Base-by-base conservation (phyloP, 2,329 filamentous ascomycete genomes). In the Sodiomyces alkalinus region DNA sequence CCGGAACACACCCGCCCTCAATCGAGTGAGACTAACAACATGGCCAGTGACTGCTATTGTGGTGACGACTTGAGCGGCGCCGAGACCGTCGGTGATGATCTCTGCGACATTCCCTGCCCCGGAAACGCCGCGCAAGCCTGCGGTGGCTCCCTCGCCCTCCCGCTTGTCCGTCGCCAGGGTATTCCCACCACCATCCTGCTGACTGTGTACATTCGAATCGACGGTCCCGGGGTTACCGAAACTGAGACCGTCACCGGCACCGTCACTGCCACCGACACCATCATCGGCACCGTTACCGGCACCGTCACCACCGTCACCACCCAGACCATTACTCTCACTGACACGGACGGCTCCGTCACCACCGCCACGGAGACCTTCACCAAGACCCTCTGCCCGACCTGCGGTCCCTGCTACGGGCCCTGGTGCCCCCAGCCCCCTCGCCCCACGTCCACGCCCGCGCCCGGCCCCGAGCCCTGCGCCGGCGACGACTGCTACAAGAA, bases 31-130 rank as follows among this genome's bases (percentile, higher is more conserved):
- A n/a, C n/a, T n/a, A n/a, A n/a, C n/a, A 21, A 17, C 20, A 22
- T 17, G 16, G 27, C 20, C 27, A 22, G 27, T 8, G 44, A 44
- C 14, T 66, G 62, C 39, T 62, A 59, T 44, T 67, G 62, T 32
- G 58, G 59, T 19, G 44, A 53, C 9, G 33, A 29, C 2, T 45
- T 65, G 12, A 55, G 17, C 27, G 10, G 17, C 12, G 42, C 44
- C 4, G 47, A 51, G 24, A 56, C 59, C n/a, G 28, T 33, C 2
- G 42, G 41, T 23, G 44, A 46, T 26, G 37, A 35, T 11, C 34
- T 38, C 19, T 64, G 62, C 36, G 38, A 55, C 29, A 37, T 39
- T 3, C 41, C 44, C 0, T 65, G 62, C 33, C 56, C 60, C 0
- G 60, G 60, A 2, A 46, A 62, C 33, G 33, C 35, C 0, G 17